Evolutionary conservation across 2,329 filamentous ascomycete genomes (phyloP), one percentile per base, ranked within the genome.

Genomic region (Rhinocladiella mackenziei): DNA sequence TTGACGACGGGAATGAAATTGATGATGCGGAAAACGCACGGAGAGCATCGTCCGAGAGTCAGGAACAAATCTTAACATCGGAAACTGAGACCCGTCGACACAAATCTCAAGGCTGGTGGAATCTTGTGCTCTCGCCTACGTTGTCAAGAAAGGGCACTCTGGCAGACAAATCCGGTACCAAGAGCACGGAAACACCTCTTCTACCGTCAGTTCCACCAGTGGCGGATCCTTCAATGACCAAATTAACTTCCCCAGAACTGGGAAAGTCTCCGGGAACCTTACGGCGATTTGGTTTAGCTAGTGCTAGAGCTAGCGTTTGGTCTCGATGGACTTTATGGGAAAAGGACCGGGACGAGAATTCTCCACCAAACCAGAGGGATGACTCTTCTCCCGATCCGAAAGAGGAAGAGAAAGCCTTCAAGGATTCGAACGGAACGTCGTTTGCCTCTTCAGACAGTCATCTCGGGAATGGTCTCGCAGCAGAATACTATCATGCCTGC

Each of bases 61-160:
- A 54, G 33, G 50, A 61, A 22, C 54, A 55, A n/a, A 60, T 62
- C 3, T 51, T 65, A 55, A 25, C 57, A 56, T 5, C 55, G 11
- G 46, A 47, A 11, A 17, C 22, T 10, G 46, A 55, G n/a, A 50
- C 10, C 3, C 63, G 58, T 29, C 60, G 65, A 34, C 70, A 62
- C 20, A 58, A 64, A 18, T 73, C 71, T 0, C 67, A 72, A 44
- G 71, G 71, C 13, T 74, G 71, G 71, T 74, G 71, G 71, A 73
- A 65, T 19, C 62, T 67, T 33, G 58, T 73, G 15, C 62, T 71
- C 2, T 71, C 70, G 1, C 71, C 71, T 1, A 56, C 72, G 4
- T 48, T 72, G 17, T 60, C 62, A 20, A 61, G 64, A 28, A 65
- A 63, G 17, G 64, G 58, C 43, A 65, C 65, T 2, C 38, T 63